A percentile compares a stretch with the other conserved stretches of the same genome.
phyloP scores from a whole-genome alignment of 495 filamentous ascomycete genomes.

The Aspergillus baeticus region DNA sequence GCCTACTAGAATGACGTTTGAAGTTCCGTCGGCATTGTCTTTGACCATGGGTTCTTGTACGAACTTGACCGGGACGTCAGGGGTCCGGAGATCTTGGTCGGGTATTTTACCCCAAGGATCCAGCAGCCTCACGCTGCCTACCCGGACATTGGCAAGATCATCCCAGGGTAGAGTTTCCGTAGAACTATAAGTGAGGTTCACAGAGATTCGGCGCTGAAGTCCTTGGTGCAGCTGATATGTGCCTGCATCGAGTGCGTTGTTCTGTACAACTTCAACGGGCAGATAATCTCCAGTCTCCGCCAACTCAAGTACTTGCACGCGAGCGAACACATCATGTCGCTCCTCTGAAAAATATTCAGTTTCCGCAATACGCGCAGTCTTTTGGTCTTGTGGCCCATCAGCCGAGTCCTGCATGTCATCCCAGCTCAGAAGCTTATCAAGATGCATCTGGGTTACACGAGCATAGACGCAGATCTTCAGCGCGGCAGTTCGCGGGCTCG shows the following conservation, averaged over 20 bases:
- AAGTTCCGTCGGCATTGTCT: conserved; percentile 86
- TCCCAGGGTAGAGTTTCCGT: conserved; percentile 85
- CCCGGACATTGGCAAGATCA: conserved; percentile 69
- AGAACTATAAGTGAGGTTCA: conserved; percentile 85
- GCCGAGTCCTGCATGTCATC: conserved; percentile 87
- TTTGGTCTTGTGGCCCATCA: conserved; percentile 56
- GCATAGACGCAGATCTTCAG: conserved; percentile 93
- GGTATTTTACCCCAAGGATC: conserved; percentile 83
- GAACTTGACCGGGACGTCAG: conserved; percentile 75
- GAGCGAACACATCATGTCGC: conserved; percentile 86
- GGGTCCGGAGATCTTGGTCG: conserved; percentile 66
- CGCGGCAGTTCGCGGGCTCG: conserved; percentile 69
- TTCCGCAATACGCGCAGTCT: conserved; percentile 77
- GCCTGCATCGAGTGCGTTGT: conserved; percentile 74
- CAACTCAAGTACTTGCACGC: conserved; percentile 84
- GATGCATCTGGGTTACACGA: conserved; percentile 85
- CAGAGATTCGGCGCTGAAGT: conserved; percentile 81
- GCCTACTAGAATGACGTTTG: conserved; percentile 76
- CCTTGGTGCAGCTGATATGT: conserved; percentile 95
- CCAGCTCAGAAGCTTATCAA: conserved; percentile 98
- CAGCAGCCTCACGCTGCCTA: conserved; percentile 76
- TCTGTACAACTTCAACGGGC: conserved; percentile 90
- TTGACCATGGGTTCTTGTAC: conserved; percentile 71
- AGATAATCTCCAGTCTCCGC: conserved; percentile 87
- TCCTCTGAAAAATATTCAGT: conserved; percentile 91